Percentiles rank a stretch among this genome's conserved stretches.
phyloP scores from a whole-genome alignment of 2,329 filamentous ascomycete genomes.

The Aspergillus ochraceoroseus region DNA sequence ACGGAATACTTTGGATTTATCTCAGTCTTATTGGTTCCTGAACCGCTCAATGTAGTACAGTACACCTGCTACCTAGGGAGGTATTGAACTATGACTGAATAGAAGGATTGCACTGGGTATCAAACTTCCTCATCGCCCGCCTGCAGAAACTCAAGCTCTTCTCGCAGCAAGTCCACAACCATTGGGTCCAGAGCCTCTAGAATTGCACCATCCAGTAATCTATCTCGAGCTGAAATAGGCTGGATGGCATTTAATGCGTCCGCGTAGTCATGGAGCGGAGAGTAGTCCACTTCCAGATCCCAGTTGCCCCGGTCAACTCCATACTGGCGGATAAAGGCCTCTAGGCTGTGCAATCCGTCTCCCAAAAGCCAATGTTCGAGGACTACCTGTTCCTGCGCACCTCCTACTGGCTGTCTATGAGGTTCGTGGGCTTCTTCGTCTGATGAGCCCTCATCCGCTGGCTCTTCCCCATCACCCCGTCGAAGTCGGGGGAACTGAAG shows the following conservation, averaged over 20 bases:
- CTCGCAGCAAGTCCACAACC: constrained; percentile 34
- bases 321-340: constrained; percentile 36
- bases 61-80: too few relatives aligned
- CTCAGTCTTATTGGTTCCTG: too few relatives aligned
- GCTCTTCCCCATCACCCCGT: constrained; percentile 20
- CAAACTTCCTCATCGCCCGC: constrained; percentile 23
- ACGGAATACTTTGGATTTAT: too few relatives aligned
- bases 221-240: constrained; percentile 25
- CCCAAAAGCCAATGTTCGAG: constrained; percentile 34
- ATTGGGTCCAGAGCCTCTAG: constrained; percentile 34
- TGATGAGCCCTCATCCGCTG: constrained; percentile 12
- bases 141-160: constrained; percentile 35
- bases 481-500: constrained; percentile 26
- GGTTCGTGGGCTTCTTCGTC: constrained; percentile 15
- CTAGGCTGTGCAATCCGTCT: constrained; percentile 33
- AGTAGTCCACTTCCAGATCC: constrained; percentile 35
- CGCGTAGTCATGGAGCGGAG: constrained; percentile 36
- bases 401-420: constrained; percentile 20
- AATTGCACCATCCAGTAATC: constrained; percentile 30
- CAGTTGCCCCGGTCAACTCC: constrained; percentile 44
- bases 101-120: too few relatives aligned
- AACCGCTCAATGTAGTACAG: too few relatives aligned
- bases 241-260: constrained; percentile 29
- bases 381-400: constrained; percentile 26
- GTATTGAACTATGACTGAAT: too few relatives aligned